A percentile compares a stretch with the other conserved stretches of the same genome.
phyloP scores from a whole-genome alignment of 495 filamentous ascomycete species.

The Talaromyces ruber region DNA sequence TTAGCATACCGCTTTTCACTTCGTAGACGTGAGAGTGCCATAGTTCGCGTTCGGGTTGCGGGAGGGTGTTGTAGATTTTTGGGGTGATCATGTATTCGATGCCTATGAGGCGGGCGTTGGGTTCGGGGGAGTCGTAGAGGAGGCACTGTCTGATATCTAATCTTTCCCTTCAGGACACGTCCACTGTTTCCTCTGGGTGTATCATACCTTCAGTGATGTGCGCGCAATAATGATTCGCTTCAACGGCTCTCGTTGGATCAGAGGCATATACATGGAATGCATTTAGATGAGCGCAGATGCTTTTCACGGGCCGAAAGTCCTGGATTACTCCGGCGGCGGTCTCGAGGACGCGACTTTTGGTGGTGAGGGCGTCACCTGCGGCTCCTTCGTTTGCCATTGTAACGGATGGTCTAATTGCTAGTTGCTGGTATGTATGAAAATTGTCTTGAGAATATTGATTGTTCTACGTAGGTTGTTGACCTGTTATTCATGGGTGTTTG shows the following conservation, averaged over 20 bases:
- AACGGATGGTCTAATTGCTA: neutral
- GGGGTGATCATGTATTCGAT: conserved; percentile 90
- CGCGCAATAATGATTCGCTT: conserved; percentile 80
- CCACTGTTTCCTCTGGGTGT: neutral
- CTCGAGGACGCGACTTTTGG: conserved; percentile 55
- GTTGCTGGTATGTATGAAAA: neutral
- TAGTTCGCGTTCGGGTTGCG: conserved; percentile 54
- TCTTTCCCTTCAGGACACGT: conserved; percentile 3
- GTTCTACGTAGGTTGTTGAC: neutral
- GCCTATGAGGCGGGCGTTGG: conserved; percentile 68
- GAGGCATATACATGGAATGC: conserved; percentile 76
- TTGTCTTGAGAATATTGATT: neutral
- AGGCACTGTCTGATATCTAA: conserved; percentile 71
- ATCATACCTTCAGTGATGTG: conserved; percentile 58
- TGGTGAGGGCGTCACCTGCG: conserved; percentile 41
- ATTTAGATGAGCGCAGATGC: conserved; percentile 76
- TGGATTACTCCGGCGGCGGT: conserved; percentile 54
- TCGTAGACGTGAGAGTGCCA: conserved; percentile 85
- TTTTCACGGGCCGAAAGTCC: conserved; percentile 64
- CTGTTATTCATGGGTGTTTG: conserved; percentile 2
- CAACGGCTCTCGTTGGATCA: conserved; percentile 58
- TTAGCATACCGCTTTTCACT: conserved; percentile 76
- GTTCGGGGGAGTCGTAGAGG: conserved; percentile 63
- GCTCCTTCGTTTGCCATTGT: conserved; percentile 22
- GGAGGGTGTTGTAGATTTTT: conserved; percentile 56